Conservation (phyloP, 2,329 filamentous ascomycete species). For the Colletotrichum melonis region DNA sequence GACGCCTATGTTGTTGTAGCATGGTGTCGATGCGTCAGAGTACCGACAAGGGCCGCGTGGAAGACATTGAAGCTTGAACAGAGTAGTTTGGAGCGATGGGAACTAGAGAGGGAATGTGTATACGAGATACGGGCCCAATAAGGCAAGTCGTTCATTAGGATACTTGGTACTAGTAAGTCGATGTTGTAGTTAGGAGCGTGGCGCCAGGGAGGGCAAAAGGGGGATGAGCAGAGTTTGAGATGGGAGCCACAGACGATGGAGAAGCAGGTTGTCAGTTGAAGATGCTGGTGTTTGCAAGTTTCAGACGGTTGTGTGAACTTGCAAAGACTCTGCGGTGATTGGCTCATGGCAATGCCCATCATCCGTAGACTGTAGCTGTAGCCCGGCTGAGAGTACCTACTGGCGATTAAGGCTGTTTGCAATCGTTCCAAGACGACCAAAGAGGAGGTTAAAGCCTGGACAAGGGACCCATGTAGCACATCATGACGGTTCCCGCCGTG, state of each 20-base stretch:
- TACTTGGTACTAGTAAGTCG: not conserved
- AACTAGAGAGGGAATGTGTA: not conserved
- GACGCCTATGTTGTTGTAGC: not conserved
- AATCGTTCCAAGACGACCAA: not conserved
- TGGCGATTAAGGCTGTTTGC: constrained; percentile 14
- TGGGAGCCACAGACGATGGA: not conserved
- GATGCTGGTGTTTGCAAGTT: constrained; percentile 14
- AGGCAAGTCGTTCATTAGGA: not conserved
- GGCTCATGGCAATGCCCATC: not conserved
- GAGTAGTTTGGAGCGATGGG: not conserved
- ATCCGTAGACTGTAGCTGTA: not conserved
- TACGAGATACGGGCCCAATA: constrained; percentile 10
- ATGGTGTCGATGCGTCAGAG: not conserved
- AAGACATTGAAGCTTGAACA: not conserved
- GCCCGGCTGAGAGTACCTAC: not conserved
- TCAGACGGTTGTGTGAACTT: constrained; percentile 28
- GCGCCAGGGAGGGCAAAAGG: not conserved
- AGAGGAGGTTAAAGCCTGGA: not conserved
- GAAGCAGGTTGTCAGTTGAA: not conserved
- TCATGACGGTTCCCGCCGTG: not conserved
- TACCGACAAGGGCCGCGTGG: not conserved
- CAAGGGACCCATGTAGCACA: constrained; percentile 10
- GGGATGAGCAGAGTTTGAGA: not conserved
- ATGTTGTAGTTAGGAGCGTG: not conserved
- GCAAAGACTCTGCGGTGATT: constrained; percentile 5